Percentiles rank a stretch among this genome's conserved stretches.
These are phyloP conservation scores for Paramyrothecium sp. DNA, from an alignment of 2,329 filamentous ascomycete genomes.

Conservation along the genomic window DNA sequence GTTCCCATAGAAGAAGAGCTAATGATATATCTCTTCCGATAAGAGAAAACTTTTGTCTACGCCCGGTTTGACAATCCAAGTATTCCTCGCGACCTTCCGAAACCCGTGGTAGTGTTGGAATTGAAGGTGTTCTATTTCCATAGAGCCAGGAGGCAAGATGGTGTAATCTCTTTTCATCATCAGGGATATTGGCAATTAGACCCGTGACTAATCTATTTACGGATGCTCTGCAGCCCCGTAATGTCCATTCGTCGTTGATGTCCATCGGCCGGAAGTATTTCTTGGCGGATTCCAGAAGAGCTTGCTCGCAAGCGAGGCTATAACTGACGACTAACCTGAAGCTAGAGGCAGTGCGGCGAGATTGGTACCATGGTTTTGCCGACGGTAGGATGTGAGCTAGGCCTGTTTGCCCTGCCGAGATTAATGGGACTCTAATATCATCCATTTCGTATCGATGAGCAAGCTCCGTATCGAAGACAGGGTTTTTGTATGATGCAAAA, in stretches of 20 bases:
- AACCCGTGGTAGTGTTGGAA: neutral
- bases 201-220: neutral
- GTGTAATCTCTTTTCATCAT: neutral
- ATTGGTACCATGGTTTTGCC: neutral
- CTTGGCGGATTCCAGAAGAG: neutral
- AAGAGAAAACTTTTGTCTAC: neutral
- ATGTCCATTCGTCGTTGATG: neutral
- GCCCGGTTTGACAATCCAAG: neutral
- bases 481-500: neutral
- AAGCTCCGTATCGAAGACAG: neutral
- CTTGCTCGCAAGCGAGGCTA: neutral
- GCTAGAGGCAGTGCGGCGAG: neutral
- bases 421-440: neutral
- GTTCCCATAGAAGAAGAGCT: neutral
- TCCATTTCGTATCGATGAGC: neutral
- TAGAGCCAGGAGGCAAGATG: neutral
- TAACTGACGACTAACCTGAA: neutral
- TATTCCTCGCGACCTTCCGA: neutral
- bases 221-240: neutral
- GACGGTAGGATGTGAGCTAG: neutral
- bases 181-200: neutral
- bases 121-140: neutral
- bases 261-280: neutral
- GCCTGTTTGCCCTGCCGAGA: neutral
- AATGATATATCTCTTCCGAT: neutral